Percentiles rank a stretch among this genome's conserved stretches.
phyloP scores from a whole-genome alignment of 208 protist genomes.

The Wallacemonas sp. region DNA sequence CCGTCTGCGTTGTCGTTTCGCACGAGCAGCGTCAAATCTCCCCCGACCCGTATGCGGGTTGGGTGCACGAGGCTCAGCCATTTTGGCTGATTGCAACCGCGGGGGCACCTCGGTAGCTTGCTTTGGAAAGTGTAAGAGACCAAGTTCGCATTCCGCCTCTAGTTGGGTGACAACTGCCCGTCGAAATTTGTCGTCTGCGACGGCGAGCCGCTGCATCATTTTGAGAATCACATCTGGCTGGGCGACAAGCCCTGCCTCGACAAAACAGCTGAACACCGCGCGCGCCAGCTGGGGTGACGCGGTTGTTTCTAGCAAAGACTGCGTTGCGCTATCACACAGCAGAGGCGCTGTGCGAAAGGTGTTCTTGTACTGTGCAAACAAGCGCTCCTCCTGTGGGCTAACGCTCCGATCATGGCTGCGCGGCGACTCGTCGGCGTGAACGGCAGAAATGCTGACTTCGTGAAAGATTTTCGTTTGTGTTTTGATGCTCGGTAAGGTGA shows the following conservation, averaged over 20 bases:
- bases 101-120: neutral
- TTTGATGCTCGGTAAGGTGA: no score
- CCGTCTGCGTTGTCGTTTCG: neutral
- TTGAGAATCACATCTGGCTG: neutral
- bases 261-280: conserved; percentile 3
- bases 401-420: neutral
- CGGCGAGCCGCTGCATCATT: neutral
- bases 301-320: neutral
- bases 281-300: neutral
- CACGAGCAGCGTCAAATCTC: neutral
- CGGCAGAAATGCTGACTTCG: neutral
- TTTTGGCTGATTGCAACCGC: neutral
- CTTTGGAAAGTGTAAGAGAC: neutral
- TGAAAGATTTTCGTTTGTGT: neutral
- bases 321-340: neutral
- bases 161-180: neutral
- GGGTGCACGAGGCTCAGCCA: neutral
- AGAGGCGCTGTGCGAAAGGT: neutral
- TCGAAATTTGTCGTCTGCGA: neutral
- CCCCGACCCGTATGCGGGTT: neutral
- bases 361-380: neutral
- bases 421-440: neutral
- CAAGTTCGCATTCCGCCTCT: conserved; percentile 1
- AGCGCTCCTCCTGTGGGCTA: neutral
- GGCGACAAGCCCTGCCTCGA: neutral